Base-by-base conservation (phyloP, 1,284 basidiomycete species). In the Pterulicium gracile region DNA sequence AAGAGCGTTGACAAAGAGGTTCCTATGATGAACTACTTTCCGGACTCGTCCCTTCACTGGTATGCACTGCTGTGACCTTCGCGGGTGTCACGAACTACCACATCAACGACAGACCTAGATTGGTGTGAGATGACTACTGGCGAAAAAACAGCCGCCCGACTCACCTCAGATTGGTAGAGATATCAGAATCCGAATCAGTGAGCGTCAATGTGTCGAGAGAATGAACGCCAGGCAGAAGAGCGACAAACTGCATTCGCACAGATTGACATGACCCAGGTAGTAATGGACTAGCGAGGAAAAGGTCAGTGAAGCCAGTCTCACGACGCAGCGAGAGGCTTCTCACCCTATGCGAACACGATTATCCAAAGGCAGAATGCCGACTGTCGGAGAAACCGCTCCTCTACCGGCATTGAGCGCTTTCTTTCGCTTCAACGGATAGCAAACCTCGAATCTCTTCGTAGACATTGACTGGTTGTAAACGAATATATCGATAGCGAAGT, bases 401-500 rank as follows among this genome's bases (percentile, higher is more conserved):
- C 53, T 66, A 53, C 61, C 65, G 20, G 55, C 59, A 55, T 54
- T 61, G 50, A 54, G 61, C 44, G 54, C 64, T n/a, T n/a, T n/a
- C 51, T 17, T 55, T 24, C 42, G 32, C 24, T 27, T 41, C 47
- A 78, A 70, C 1, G 84, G 83, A 58, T 78, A 81, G 18, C 73
- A 77, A 20, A 92, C 69, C 59, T 89, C 85, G 55, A 92, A 88
- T 49, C 88, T 62, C 49, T 87, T 68, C 44, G 81, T 80, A 70
- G 81, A 79, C 43, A 77, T 70, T n/a, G 80, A 83, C 60, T 82
- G 81, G 58, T 93, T 94, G 58, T 86, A 89, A 44, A 93, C 86
- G 56, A 93, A 93, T 3, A 93, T 82, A 54, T 94, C 89, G 52
- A 93, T 62, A 35, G 78, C 81, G 61, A 94, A 94, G 43, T 75